phyloP scores from a whole-genome alignment of 352 stramenopile species.

The Phytophthora sojae region DNA sequence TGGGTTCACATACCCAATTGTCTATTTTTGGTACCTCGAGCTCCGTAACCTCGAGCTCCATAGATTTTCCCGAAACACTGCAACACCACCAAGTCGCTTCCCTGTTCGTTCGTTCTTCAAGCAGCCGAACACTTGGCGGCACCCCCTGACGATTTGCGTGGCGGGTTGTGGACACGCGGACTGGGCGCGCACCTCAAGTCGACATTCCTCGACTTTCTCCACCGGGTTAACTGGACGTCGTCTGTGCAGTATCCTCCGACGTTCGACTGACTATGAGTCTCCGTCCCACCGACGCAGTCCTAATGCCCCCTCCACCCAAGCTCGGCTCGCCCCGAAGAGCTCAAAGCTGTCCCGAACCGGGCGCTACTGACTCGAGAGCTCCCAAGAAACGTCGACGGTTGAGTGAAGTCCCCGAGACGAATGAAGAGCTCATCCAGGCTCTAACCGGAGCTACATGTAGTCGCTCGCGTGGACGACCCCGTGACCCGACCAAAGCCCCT shows the following conservation, averaged over 20 bases:
- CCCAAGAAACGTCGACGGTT: constrained; percentile 25
- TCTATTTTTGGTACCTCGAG: too few species aligned
- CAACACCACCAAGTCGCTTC: too few species aligned
- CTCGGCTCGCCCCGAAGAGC: constrained; percentile 9
- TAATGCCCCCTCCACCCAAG: constrained; percentile 1
- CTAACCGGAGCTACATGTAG: constrained; percentile 1
- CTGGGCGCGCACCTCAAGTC: constrained; percentile 1
- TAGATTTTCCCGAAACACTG: too few species aligned
- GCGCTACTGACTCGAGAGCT: background rate
- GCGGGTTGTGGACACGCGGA: constrained; percentile 8
- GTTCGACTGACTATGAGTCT: background rate
- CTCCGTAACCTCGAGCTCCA: too few species aligned
- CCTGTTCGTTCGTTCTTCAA: constrained; percentile 17
- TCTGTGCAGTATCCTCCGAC: too few species aligned
- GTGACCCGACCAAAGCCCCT: constrained; percentile 20
- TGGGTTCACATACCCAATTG: too few species aligned
- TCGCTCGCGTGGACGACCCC: constrained; percentile 2
- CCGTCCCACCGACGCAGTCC: background rate
- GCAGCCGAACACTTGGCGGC: constrained; percentile 14
- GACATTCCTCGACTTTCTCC: background rate
- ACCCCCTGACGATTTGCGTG: constrained; percentile 11
- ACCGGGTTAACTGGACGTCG: background rate
- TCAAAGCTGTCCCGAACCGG: constrained; percentile 14
- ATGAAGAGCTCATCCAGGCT: constrained; percentile 21
- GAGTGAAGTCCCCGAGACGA: constrained; percentile 18